Evolutionary conservation across 257 asterid genomes (phyloP).

Genomic region (Sherardia arvensis): DNA sequence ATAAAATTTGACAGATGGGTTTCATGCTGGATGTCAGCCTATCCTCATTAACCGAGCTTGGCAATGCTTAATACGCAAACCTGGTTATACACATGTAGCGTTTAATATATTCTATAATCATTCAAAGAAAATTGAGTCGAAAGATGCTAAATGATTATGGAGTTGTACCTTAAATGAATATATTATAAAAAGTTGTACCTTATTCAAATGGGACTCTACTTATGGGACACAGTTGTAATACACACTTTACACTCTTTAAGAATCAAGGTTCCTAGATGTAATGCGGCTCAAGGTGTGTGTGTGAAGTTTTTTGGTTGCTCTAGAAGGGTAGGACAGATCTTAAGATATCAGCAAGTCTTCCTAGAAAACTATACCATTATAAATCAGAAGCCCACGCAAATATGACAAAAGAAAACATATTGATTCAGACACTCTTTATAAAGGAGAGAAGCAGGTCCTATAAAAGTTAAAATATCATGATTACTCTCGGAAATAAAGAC

Average conservation of each 20-base stretch:
- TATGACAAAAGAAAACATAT: background rate
- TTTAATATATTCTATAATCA: too few species aligned
- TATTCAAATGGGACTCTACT: too few species aligned
- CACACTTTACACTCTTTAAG: background rate
- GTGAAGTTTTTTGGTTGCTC: background rate
- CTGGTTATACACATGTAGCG: too few species aligned
- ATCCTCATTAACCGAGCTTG: too few species aligned
- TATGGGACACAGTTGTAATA: too few species aligned
- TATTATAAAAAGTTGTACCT: too few species aligned
- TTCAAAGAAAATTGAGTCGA: too few species aligned
- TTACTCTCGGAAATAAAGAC: background rate
- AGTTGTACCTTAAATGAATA: too few species aligned
- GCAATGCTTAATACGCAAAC: too few species aligned
- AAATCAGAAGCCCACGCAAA: background rate
- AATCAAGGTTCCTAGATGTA: background rate
- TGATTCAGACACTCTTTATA: background rate
- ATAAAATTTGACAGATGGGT: too few species aligned
- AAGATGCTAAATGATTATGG: too few species aligned
- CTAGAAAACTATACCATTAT: background rate
- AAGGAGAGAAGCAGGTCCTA: background rate
- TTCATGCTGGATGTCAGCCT: too few species aligned
- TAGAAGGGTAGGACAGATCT: background rate
- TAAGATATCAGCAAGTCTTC: background rate
- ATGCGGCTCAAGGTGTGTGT: background rate
- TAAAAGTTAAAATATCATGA: background rate